Evolutionary conservation across 805 yeast species (phyloP), one percentile per base, ranked within the genome.

Genomic region (Wickerhamiella spandovensis): DNA sequence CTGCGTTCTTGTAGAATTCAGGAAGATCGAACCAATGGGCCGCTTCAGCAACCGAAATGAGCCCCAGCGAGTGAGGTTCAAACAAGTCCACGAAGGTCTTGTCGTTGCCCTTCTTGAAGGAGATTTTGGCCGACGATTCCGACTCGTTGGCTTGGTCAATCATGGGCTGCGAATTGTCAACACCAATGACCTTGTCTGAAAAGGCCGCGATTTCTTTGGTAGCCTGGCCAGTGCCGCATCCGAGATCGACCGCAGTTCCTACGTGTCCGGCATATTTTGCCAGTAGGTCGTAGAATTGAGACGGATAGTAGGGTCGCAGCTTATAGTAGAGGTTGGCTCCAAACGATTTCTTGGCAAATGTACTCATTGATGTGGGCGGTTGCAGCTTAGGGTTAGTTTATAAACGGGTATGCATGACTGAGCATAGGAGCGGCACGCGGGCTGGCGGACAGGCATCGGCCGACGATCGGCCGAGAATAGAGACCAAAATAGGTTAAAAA

Each of bases 151-250:
- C 82, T 44, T 66, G 61, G 1, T 63, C 61, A 13, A 82, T 67
- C 90, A 83, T 83, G 1, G 66, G 65, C 1, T 60, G 61, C 0
- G 86, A 78, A 2, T 75, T 67, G 61, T 84, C 95, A 1, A 79
- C 67, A 1, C 90, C 94, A 24, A 79, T 66, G 1, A 78, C 77
- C 0, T 64, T 55, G n/a, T 69, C 61, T 56, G 80, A 78, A 47
- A 67, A 62, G 1, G 64, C 55, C 3, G 72, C 56, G 37, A 81
- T 60, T 42, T 78, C 76, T 51, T 73, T 69, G 0, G 89, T 74
- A 1, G 82, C 90, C 53, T 78, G 78, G 0, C 94, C 94, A 0
- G 92, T 76, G 0, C 95, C 95, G 63, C 88, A 82, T 0, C 92
- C 95, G 3, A 82, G 66, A 65, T 87, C 95, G 12, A 84, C 61